A percentile compares a stretch with the other conserved stretches of the same genome.
Evolutionary conservation across 192 early-diverging fungal genomes (phyloP).

Genomic region (Gaertneriomyces semiglobifer): DNA sequence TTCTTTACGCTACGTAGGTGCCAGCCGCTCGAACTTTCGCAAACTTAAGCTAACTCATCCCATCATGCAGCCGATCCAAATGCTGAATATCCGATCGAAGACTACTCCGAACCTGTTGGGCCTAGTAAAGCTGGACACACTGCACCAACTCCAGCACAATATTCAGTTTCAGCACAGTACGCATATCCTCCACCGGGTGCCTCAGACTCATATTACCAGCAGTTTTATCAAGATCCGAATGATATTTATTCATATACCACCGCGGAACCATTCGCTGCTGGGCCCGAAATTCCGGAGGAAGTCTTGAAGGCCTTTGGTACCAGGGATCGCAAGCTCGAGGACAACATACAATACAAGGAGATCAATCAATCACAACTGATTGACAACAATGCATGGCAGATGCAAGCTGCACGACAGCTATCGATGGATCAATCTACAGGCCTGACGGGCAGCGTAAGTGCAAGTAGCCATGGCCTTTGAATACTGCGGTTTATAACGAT

Average conservation of each 20-base stretch:
- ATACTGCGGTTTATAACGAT: background rate
- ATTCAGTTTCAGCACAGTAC: conserved; percentile 12
- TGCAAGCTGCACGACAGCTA: background rate
- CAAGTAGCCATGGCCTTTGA: background rate
- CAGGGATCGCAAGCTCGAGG: background rate
- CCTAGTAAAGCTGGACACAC: background rate
- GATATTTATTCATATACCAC: background rate
- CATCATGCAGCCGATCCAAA: background rate
- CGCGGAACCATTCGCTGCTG: background rate
- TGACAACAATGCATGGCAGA: background rate
- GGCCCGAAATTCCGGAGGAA: background rate
- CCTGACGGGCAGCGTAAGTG: background rate
- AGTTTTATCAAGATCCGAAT: background rate
- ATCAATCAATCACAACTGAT: conserved; percentile 13
- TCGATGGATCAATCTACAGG: background rate
- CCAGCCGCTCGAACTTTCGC: background rate
- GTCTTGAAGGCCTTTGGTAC: background rate
- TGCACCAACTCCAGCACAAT: background rate
- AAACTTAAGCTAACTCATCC: background rate
- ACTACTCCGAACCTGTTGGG: background rate
- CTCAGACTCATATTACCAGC: background rate
- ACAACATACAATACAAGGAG: conserved; percentile 9
- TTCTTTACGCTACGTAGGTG: conserved; percentile 12
- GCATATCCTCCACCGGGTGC: conserved; percentile 12
- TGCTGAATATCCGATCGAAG: background rate